A percentile compares a stretch with the other conserved stretches of the same genome.
Evolutionary conservation across 2,329 filamentous ascomycete species (phyloP).

Genomic region (Podosphaera aphanis): DNA sequence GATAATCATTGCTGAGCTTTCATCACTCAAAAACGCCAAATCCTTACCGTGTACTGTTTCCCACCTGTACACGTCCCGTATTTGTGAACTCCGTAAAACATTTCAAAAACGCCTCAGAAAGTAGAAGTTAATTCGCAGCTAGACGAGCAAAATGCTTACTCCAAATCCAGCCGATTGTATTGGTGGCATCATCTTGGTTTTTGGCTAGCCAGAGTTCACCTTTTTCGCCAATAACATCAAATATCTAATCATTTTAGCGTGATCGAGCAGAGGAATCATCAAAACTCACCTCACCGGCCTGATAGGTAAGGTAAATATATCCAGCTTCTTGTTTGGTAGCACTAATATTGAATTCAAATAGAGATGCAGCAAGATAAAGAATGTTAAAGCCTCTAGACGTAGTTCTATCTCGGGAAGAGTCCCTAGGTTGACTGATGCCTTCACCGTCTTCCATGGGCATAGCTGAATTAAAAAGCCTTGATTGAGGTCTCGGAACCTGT

Average conservation of each 20-base stretch:
- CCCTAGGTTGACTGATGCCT: constrained; percentile 29
- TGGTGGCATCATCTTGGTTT: constrained; percentile 72
- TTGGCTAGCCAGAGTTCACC: constrained; percentile 93
- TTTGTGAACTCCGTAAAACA: no score
- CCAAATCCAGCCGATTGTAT: constrained; percentile 91
- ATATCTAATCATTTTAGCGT: constrained; percentile 29
- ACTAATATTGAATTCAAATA: constrained; percentile 95
- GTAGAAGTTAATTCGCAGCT: constrained; percentile 15
- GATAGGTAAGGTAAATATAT: constrained; percentile 88
- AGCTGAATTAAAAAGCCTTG: constrained; percentile 67
- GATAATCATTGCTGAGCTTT: no score
- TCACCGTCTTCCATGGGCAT: constrained; percentile 53
- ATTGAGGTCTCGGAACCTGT: constrained; percentile 27
- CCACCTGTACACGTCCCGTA: no score
- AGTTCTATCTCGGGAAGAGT: constrained; percentile 33
- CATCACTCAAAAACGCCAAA: no score
- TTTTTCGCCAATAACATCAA: constrained; percentile 85
- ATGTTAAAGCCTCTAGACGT: constrained; percentile 39
- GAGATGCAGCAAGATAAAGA: constrained; percentile 73
- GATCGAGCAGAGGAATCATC: background rate
- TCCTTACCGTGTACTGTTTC: no score
- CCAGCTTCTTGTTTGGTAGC: constrained; percentile 78
- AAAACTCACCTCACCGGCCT: constrained; percentile 56
- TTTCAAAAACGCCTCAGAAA: background rate
- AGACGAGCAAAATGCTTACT: constrained; percentile 76